Conservation (phyloP, 1,139 yeast genomes). For the Magnusiomyces starmeri region DNA sequence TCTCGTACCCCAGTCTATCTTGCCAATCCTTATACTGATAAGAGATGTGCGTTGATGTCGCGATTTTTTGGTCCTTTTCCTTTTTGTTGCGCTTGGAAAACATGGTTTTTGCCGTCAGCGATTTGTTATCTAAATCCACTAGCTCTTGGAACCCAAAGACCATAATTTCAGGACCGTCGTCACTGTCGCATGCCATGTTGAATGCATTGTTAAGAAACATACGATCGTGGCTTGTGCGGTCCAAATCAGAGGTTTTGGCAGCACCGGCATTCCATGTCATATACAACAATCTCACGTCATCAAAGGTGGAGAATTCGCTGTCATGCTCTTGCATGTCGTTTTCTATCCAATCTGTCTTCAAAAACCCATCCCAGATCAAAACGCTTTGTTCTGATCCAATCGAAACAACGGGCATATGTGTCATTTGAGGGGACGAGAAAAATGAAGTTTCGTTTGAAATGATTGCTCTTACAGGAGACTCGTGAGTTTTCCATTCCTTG, state of each 20-base stretch:
- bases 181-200: constrained; percentile 17
- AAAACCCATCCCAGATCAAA: constrained; percentile 34
- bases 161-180: constrained; percentile 55
- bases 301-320: constrained; percentile 28
- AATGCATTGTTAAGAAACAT: constrained; percentile 20
- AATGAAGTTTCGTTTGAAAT: constrained; percentile 16
- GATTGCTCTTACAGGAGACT: constrained; percentile 26
- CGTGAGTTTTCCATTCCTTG: constrained; percentile 38
- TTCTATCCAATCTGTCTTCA: constrained; percentile 35
- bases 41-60: constrained; percentile 31
- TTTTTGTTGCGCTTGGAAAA: constrained; percentile 34
- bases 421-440: constrained; percentile 23
- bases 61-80: constrained; percentile 24
- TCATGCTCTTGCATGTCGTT: constrained; percentile 28
- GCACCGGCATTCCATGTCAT: constrained; percentile 43
- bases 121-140: constrained; percentile 82
- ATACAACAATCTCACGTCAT: constrained; percentile 28
- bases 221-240: constrained; percentile 20
- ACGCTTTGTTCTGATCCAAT: constrained; percentile 22
- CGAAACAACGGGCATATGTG: constrained; percentile 18
- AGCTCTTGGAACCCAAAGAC: constrained; percentile 91
- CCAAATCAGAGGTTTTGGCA: constrained; percentile 32
- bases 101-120: constrained; percentile 62
- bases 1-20: constrained; percentile 28
- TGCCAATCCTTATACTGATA: constrained; percentile 39